phyloP scores from a whole-genome alignment of 2,329 filamentous ascomycete species.

The Pseudogymnoascus sp. region DNA sequence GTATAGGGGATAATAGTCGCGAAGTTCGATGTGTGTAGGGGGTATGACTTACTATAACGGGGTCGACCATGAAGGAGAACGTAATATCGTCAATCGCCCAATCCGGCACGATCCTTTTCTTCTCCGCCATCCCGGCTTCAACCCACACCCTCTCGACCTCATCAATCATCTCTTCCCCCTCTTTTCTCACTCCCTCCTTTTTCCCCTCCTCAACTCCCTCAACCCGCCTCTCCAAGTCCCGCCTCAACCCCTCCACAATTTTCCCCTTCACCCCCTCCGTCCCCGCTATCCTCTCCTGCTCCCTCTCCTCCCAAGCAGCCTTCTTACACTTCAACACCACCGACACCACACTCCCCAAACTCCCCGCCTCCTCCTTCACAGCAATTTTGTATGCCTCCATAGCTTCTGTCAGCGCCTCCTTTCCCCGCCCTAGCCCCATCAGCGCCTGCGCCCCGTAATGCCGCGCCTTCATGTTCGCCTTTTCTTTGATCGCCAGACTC shows the following conservation, averaged over 20 bases:
- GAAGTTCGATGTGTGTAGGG: background rate
- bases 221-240: constrained; percentile 39
- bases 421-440: constrained; percentile 60
- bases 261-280: constrained; percentile 33
- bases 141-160: constrained; percentile 34
- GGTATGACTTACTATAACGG: constrained; percentile 33
- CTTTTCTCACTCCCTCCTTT: constrained; percentile 38
- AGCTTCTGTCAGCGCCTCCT: constrained; percentile 64
- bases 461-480: constrained; percentile 65
- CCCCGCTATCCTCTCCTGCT: constrained; percentile 36
- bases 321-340: constrained; percentile 77
- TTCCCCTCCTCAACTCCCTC: constrained; percentile 39
- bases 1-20: background rate
- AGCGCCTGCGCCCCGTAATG: constrained; percentile 81
- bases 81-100: constrained; percentile 70
- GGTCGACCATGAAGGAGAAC: constrained; percentile 67
- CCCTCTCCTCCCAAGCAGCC: constrained; percentile 67
- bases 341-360: constrained; percentile 59
- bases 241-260: constrained; percentile 33
- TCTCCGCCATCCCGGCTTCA: constrained; percentile 38
- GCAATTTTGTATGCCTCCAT: constrained; percentile 66
- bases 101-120: constrained; percentile 57
- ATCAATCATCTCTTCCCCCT: constrained; percentile 22
- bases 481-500: constrained; percentile 58
- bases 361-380: constrained; percentile 39